Evolutionary conservation across 2,329 filamentous ascomycete species (phyloP), one percentile per base, ranked within the genome.

Genomic region (Cladosporium sp.): DNA sequence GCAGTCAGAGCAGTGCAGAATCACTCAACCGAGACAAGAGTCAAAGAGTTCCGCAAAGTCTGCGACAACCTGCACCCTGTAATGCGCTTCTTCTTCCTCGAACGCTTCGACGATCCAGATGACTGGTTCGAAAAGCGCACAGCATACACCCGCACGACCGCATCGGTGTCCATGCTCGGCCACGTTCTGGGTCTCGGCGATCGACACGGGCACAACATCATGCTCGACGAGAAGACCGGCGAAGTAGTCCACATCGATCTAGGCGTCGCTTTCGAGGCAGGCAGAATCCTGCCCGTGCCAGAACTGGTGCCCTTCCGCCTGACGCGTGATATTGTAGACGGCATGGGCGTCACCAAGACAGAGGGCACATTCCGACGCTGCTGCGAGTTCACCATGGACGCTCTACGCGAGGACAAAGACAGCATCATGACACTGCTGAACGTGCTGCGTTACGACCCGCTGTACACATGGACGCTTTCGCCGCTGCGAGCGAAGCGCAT

Each of bases 371-470:
- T 97, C 73, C 83, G 93, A 7, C 83, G 95, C n/a, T 97, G 92
- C 70, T 99, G 93, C 68, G 95, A 99, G 67, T 97, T 97, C 67
- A 97, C 91, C 0, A 81, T 99, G 27, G 90, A 96, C 55, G 91
- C 95, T 1, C 75, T 99, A 30, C 85, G 93, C n/a, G 88, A 95
- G 61, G 93, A 99, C 67, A 88, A 88, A 11, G 95, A 96, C 66
- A 91, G 87, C 39, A 99, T 99, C 72, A 97, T 96, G 91, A 97
- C 93, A 0, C 90, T 99, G 47, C 82, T 99, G 17, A 95, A 99
- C 64, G 95, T 99, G 18, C 75, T 99, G 53, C 86, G 95, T n/a
- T 97, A 96, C 70, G 93, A 99, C 75, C 95, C 93, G 1, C 73
- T 99, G 54, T 95, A 97, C 68, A 93, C 84, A 54, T 99, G 93